A percentile compares a stretch with the other conserved stretches of the same genome.
Evolutionary conservation across 306 rosid species (phyloP).

Genomic region (Datisca glomerata): DNA sequence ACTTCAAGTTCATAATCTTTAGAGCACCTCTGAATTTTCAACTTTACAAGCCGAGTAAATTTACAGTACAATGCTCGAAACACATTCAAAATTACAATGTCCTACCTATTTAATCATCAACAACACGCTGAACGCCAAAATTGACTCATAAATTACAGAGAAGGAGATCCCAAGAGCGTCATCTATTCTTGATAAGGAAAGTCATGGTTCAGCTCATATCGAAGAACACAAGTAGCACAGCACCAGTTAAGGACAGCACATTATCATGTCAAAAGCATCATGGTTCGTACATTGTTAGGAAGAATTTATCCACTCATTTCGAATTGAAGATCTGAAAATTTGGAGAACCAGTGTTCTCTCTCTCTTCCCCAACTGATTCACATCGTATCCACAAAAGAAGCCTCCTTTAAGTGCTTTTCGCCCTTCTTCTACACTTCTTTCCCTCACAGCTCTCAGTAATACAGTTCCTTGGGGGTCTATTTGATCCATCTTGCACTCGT

Average conservation of each 20-base stretch:
- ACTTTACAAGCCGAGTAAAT: too few relatives aligned
- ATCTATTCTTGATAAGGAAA: too few relatives aligned
- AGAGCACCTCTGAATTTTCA: too few relatives aligned
- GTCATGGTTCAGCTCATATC: too few relatives aligned
- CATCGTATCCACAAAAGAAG: conserved; percentile 29
- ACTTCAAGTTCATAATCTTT: too few relatives aligned
- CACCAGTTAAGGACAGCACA: neutral
- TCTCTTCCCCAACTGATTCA: conserved; percentile 37
- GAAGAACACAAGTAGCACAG: neutral
- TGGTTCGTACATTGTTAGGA: conserved; percentile 11
- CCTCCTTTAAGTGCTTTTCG: conserved; percentile 47
- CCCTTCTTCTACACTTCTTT: conserved; percentile 44
- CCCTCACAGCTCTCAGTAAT: conserved; percentile 43
- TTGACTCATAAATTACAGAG: too few relatives aligned
- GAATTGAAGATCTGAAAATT: conserved; percentile 54
- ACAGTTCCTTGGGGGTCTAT: conserved; percentile 33
- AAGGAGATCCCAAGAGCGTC: too few relatives aligned
- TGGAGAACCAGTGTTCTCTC: conserved; percentile 49
- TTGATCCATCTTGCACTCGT: neutral
- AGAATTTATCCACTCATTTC: conserved; percentile 37
- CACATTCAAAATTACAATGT: too few relatives aligned
- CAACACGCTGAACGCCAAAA: too few relatives aligned
- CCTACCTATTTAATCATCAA: too few relatives aligned
- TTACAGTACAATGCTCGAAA: too few relatives aligned
- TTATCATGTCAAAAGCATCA: neutral